Evolutionary conservation across 108 stramenopile species (phyloP).

Genomic region (Pelagomonas calceolata): DNA sequence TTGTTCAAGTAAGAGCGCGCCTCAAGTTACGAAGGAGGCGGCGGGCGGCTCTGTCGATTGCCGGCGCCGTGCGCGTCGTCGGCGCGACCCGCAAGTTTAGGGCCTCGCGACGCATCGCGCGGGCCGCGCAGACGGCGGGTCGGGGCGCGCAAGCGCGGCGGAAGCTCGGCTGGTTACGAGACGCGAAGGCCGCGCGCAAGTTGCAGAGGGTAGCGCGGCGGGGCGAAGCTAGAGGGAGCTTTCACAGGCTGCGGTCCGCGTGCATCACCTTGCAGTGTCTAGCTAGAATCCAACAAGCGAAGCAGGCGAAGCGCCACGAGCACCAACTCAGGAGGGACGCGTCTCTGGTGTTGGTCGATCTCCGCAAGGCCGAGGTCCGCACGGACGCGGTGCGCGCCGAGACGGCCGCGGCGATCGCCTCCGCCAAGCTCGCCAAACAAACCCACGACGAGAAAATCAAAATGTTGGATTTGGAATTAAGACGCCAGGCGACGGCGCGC

Average conservation of each 20-base stretch:
- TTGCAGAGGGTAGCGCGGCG: constrained; percentile 39
- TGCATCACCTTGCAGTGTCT: constrained; percentile 63
- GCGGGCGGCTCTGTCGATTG: neutral
- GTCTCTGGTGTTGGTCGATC: too few species aligned
- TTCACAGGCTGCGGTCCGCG: constrained; percentile 51
- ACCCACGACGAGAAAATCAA: too few species aligned
- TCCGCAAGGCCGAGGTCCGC: neutral
- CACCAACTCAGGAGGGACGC: neutral
- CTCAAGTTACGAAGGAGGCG: neutral
- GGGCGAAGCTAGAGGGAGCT: constrained; percentile 34
- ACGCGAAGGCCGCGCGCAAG: constrained; percentile 46
- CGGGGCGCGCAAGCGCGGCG: constrained; percentile 42
- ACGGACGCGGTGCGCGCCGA: neutral
- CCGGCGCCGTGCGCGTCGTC: constrained; percentile 49
- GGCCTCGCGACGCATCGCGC: constrained; percentile 42
- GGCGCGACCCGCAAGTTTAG: constrained; percentile 43
- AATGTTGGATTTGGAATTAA: too few species aligned
- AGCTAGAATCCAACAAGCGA: constrained; percentile 34
- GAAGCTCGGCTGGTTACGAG: constrained; percentile 14
- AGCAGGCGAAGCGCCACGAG: neutral
- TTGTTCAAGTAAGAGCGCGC: neutral
- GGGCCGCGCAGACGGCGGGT: constrained; percentile 55
- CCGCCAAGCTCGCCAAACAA: neutral
- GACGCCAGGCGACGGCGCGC: neutral
- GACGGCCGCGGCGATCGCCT: neutral